Evolutionary conservation across 352 stramenopile species (phyloP), one percentile per base, ranked within the genome.

Genomic region (Thraustotheca clavata): DNA sequence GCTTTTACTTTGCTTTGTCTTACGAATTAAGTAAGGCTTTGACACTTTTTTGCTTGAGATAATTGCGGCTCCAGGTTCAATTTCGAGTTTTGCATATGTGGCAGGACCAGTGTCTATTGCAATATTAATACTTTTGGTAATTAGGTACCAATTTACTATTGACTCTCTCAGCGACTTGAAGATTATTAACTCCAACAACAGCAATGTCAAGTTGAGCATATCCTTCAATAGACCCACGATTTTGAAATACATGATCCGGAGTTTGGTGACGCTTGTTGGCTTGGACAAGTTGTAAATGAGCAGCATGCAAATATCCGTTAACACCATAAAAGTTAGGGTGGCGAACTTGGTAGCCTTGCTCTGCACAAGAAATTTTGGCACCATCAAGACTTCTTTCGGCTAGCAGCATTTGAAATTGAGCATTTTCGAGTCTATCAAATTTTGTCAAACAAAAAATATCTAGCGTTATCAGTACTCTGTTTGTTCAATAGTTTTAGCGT

Each of bases 291-390:
- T 87, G 79, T 4, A 72, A 69, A 41, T 87, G 86, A 6, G 88
- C 62, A 16, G 83, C 73, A 34, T 90, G 79, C 61, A 90, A 87
- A 65, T 79, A 88, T 9, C 81, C 81, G 48, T 90, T 90, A 40
- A 90, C 78, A 5, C 81, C 81, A 54, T 90, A 90, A 57, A 90
- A 90, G n/a, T 78, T 72, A 2, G 81, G 81, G 11, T 88, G 71
- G 3, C 73, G 75, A 1, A 73, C 27, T 41, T 79, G 78, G 47
- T 90, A 90, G 36, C 88, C 79, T 31, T 76, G 62, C 8, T 81
- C 77, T 1, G 76, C 77, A 32, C 81, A 90, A 1, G 81, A 69
- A 32, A 90, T 86, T 2, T 79, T 70, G 0, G 81, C 81, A 3
- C 81, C 81, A 38, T 90, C 81, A n/a, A 90, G 60, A 31, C 81